These are phyloP conservation scores for Cordyceps farinosa DNA, from an alignment of 2,329 filamentous ascomycete genomes.

Conservation along the genomic window DNA sequence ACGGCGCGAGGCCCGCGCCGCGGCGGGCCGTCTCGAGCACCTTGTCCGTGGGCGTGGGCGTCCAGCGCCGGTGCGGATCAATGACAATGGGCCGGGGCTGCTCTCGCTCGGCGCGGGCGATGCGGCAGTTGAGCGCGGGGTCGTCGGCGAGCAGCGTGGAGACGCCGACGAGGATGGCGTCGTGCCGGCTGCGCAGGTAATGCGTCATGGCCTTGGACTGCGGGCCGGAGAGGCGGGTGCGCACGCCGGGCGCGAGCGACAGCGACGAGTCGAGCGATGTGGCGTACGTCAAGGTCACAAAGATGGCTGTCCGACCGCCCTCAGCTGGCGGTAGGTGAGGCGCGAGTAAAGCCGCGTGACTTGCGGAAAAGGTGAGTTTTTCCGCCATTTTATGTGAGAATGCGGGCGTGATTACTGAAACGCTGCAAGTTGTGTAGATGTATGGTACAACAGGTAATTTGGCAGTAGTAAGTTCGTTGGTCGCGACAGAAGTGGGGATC, in stretches of 20 bases:
- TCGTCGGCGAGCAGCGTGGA: constrained; percentile 83
- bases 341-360: constrained; percentile 32
- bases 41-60: constrained; percentile 55
- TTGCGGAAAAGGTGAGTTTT: constrained; percentile 31
- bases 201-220: constrained; percentile 91
- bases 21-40: constrained; percentile 62
- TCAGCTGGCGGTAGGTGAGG: constrained; percentile 30
- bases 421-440: background rate
- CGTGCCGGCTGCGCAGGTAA: constrained; percentile 76
- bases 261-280: constrained; percentile 82
- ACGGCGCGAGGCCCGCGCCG: constrained; percentile 69
- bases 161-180: constrained; percentile 80
- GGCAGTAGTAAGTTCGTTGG: background rate
- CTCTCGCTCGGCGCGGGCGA: constrained; percentile 50
- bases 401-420: background rate
- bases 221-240: constrained; percentile 77
- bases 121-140: constrained; percentile 78
- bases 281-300: constrained; percentile 83
- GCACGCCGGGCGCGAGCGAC: constrained; percentile 71
- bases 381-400: constrained; percentile 30
- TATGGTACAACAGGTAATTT: too few relatives aligned
- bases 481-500: background rate
- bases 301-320: constrained; percentile 32
- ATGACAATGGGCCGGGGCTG: constrained; percentile 82
- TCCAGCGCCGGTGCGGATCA: constrained; percentile 76